Base-by-base conservation (phyloP, 768 basidiomycete genomes). In the Mycena vulgaris region DNA sequence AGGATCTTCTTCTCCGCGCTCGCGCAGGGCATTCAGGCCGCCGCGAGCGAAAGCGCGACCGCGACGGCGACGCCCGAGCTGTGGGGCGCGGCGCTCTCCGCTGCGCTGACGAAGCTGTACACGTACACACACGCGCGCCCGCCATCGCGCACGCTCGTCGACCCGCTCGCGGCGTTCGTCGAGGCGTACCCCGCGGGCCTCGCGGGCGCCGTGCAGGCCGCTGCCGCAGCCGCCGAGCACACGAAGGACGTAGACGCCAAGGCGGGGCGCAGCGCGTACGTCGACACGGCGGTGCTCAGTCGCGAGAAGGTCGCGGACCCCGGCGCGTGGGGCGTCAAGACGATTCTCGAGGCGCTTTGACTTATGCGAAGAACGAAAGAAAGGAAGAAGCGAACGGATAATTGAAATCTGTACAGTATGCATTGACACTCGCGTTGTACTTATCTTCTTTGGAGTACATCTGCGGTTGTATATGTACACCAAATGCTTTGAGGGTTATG, bases 1-100 rank as follows among this genome's bases (percentile, higher is more conserved):
- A 96, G 95, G 2, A 97, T 97, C 69, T 97, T 96, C 84, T 95
- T 96, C 84, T 95, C 95, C 14, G 93, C 89, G 5, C 88, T 97
- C 13, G 93, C 94, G 0, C 93, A 94, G 80, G 89, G 88, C 3
- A 83, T 96, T 23, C 86, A 89, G 57, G 79, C 80, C 10, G 77
- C 83, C 25, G 60, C 77, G 21, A 58, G 63, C 11, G 47, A 55
- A 11, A 45, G 40, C 17, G 6, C 66, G n/a, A 58, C 81, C 19
- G 81, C 87, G n/a, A 88, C 88, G 1, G 81, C 87, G n/a, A 88
- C 88, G 1, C 78, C 81, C 5, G 81, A 86, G 33, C 82, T 86
- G 13, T 97, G 95, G 95, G 80, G 84, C 25, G 68, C 75, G 27
- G 90, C 93, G 6, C 85, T 94, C 55, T 75, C 80, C 7, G 81